Conservation (phyloP, 1,284 basidiomycete species). For the Heterobasidion irregulare region DNA sequence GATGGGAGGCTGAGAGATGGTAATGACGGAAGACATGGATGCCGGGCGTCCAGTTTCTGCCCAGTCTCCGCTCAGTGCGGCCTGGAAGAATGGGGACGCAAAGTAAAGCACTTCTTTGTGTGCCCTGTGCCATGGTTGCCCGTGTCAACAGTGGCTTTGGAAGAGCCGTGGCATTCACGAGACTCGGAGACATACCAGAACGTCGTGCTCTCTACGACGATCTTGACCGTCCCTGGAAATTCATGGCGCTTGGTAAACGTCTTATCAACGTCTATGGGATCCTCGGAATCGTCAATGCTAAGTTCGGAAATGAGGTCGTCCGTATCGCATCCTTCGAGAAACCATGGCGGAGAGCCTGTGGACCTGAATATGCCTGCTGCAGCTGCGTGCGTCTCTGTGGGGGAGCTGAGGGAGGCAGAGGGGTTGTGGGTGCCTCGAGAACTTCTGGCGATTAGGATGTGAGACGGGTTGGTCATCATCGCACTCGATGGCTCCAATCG, state of each 20-base stretch:
- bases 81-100: constrained; percentile 81
- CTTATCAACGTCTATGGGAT: constrained; percentile 63
- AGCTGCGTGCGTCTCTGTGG: constrained; percentile 78
- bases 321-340: constrained; percentile 61
- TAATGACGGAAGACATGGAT: constrained; percentile 74
- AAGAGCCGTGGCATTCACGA: neutral
- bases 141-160: neutral
- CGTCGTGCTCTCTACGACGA: constrained; percentile 75
- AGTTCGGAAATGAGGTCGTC: constrained; percentile 62
- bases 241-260: constrained; percentile 57
- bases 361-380: constrained; percentile 75
- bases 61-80: constrained; percentile 75
- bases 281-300: constrained; percentile 54
- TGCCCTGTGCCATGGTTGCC: constrained; percentile 38
- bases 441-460: constrained; percentile 78
- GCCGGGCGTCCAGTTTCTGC: constrained; percentile 61
- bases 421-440: constrained; percentile 66
- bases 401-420: constrained; percentile 70
- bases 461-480: constrained; percentile 70
- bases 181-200: constrained; percentile 54
- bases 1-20: constrained; percentile 65
- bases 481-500: neutral
- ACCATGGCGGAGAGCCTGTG: constrained; percentile 68
- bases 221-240: constrained; percentile 77
- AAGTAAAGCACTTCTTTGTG: constrained; percentile 82